These are phyloP conservation scores for Linnemannia zychae DNA, from an alignment of 192 early-diverging fungal genomes.

Conservation along the genomic window DNA sequence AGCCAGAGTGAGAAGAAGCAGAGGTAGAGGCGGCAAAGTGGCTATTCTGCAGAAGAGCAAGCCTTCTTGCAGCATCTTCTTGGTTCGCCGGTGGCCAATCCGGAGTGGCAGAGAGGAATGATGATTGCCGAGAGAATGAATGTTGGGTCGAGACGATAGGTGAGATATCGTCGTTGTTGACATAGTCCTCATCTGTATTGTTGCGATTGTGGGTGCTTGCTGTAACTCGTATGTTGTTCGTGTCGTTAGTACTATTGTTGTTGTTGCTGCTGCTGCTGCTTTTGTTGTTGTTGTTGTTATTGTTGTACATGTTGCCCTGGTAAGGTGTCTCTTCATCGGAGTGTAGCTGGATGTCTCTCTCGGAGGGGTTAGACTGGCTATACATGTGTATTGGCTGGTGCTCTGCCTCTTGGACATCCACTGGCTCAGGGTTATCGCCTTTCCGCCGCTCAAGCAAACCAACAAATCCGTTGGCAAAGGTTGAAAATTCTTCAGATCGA, in stretches of 20 bases:
- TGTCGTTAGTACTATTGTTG: not conserved
- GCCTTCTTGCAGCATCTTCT: not conserved
- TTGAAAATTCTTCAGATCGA: not conserved
- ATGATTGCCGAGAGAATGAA: not conserved
- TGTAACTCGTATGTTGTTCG: too few relatives aligned
- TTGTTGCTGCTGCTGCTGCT: not conserved
- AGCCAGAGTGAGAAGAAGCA: too few relatives aligned
- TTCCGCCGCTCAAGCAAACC: not conserved
- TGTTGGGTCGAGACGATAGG: not conserved
- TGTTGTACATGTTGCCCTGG: not conserved
- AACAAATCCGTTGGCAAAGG: not conserved
- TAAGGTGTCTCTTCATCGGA: not conserved
- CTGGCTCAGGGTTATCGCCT: not conserved
- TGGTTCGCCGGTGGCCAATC: not conserved
- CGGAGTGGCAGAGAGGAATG: not conserved
- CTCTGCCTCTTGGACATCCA: not conserved
- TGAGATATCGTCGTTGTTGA: not conserved
- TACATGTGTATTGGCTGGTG: not conserved
- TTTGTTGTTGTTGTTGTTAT: not conserved
- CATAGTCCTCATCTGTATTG: not conserved
- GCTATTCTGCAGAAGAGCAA: not conserved
- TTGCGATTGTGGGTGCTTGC: not conserved
- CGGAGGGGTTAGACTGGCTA: not conserved
- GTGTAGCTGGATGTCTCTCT: not conserved
- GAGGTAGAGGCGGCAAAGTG: not conserved